Evolutionary conservation across 208 protist genomes (phyloP).

Genomic region (Naegleria gruberi): DNA sequence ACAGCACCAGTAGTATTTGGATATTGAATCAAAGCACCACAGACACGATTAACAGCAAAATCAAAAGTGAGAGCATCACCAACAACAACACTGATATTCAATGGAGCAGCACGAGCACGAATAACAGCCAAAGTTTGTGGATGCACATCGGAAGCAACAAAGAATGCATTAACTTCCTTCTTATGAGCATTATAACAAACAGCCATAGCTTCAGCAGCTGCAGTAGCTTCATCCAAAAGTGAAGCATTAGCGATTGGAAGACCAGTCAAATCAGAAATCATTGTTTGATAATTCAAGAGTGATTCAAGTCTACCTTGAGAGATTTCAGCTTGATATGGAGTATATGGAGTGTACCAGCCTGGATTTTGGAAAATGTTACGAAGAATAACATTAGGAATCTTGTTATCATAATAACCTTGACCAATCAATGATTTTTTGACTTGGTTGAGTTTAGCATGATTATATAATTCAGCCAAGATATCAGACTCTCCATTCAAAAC

Average conservation of each 20-base stretch:
- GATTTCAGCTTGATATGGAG: constrained; percentile 91
- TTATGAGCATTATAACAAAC: constrained; percentile 47
- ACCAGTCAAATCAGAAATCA: constrained; percentile 87
- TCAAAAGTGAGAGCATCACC: constrained; percentile 57
- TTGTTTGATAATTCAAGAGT: constrained; percentile 94
- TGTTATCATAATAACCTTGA: constrained; percentile 80
- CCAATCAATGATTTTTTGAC: constrained; percentile 80
- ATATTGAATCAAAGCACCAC: constrained; percentile 84
- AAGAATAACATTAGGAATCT: constrained; percentile 77
- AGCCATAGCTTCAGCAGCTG: constrained; percentile 61
- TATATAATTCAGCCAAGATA: constrained; percentile 33
- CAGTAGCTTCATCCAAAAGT: constrained; percentile 83
- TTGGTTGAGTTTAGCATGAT: constrained; percentile 62
- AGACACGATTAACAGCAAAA: constrained; percentile 52
- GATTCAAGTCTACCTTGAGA: constrained; percentile 92
- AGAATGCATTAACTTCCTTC: constrained; percentile 46
- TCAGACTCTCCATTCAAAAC: constrained; percentile 39
- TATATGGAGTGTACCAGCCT: constrained; percentile 98
- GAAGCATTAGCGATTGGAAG: constrained; percentile 89
- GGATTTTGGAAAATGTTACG: constrained; percentile 95
- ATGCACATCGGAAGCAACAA: constrained; percentile 51
- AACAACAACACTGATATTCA: constrained; percentile 75
- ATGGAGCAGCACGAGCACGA: constrained; percentile 51
- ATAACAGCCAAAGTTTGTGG: constrained; percentile 67
- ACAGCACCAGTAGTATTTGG: constrained; percentile 73